Evolutionary conservation across 2,329 filamentous ascomycete species (phyloP), one percentile per base, ranked within the genome.

Genomic region (Pseudogymnoascus sp.): DNA sequence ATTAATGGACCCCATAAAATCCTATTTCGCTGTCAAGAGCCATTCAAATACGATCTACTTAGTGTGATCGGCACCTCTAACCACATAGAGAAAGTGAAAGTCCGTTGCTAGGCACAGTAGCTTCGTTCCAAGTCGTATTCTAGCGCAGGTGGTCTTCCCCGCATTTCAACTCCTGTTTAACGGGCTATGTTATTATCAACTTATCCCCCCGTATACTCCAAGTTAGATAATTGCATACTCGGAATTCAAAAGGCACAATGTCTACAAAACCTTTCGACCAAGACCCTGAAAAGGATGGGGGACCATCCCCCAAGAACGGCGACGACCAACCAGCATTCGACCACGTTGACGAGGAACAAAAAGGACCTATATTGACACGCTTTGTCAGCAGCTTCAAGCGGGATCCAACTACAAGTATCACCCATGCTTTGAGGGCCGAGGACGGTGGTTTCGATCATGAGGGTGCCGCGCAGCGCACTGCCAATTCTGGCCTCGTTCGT

Each of bases 401-500:
- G 6, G 70, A 71, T 63, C 69, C 70, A 2, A 68, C 70, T 61
- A 87, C 84, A 58, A 81, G 73, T 61, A 75, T 80, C 58, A 62
- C 77, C 71, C 39, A 76, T 75, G 64, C 62, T 25, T 27, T 15
- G 29, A 60, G 62, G 39, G 31, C 21, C 10, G 51, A 63, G 21
- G 60, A 62, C 9, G 60, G 64, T 1, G 78, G 78, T 12, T 86
- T 82, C 71, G 82, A 90, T 70, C 77, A 91, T 68, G 87, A 90
- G 71, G 74, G 73, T 62, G 84, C 84, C 1, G 82, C 81, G 0
- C 76, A 78, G 31, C 79, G 79, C 36, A 92, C 91, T 1, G 89
- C 90, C 5, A 82, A 87, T 66, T 88, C 90, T 42, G 86, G 88
- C 5, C 80, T 97, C 58, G 84, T 89, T 64, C 81, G 90, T 70